Evolutionary conservation across 768 basidiomycete species (phyloP).

Genomic region (Krasilnikovozyma curviuscula): DNA sequence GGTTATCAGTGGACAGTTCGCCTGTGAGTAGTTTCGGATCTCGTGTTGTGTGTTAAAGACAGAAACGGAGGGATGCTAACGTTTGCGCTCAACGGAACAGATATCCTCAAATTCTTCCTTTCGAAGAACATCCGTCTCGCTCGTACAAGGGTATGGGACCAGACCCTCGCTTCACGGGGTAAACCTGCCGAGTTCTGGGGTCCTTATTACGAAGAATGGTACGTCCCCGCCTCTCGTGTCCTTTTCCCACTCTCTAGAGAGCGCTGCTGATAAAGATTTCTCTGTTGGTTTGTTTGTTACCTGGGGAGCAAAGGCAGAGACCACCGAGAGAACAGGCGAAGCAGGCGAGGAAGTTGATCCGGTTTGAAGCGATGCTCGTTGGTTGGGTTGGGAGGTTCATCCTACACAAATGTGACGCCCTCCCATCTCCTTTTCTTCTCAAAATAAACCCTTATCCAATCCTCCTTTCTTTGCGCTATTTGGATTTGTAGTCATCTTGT

Average conservation of each 20-base stretch:
- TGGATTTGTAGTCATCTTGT: conserved; percentile 34
- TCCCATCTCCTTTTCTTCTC: neutral
- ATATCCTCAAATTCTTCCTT: conserved; percentile 64
- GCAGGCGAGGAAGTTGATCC: conserved; percentile 12
- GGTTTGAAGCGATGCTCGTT: conserved; percentile 26
- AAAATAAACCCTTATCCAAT: neutral
- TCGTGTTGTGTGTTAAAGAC: conserved; percentile 7
- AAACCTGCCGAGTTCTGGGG: conserved; percentile 71
- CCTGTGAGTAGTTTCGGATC: conserved; percentile 24
- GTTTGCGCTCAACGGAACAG: conserved; percentile 22
- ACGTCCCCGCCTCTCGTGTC: conserved; percentile 13
- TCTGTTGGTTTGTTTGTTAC: neutral
- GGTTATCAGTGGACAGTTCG: conserved; percentile 31
- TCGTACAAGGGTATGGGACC: conserved; percentile 43
- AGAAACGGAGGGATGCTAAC: conserved; percentile 13
- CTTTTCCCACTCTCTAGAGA: neutral
- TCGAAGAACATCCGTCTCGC: conserved; percentile 64
- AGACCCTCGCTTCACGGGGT: conserved; percentile 63
- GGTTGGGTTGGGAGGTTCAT: conserved; percentile 30
- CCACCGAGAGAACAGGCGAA: conserved; percentile 14
- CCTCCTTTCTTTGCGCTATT: neutral
- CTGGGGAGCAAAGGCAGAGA: conserved; percentile 25
- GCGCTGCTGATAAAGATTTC: no score
- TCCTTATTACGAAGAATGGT: conserved; percentile 66
- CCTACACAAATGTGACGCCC: conserved; percentile 31